Conservation (phyloP, 768 basidiomycete species). For the Boletus huronensis region DNA sequence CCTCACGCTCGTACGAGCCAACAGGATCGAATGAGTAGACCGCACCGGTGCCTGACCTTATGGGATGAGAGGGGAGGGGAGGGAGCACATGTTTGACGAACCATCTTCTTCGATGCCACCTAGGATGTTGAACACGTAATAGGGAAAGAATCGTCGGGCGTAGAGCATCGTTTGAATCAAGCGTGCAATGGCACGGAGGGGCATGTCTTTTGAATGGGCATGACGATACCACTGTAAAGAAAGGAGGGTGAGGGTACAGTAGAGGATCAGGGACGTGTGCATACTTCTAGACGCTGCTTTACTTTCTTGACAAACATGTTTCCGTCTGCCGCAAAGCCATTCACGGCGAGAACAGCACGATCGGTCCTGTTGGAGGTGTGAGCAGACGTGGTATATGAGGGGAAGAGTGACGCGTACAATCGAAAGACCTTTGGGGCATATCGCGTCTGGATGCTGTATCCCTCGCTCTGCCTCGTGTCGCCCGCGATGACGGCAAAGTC, state of each 20-base stretch:
- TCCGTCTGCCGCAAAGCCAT: constrained; percentile 96
- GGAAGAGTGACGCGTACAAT: constrained; percentile 56
- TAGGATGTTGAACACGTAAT: constrained; percentile 95
- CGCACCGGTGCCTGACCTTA: constrained; percentile 74
- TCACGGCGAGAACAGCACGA: constrained; percentile 89
- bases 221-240: constrained; percentile 87
- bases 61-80: constrained; percentile 4
- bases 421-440: constrained; percentile 95
- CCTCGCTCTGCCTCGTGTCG: constrained; percentile 94
- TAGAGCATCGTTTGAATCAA: constrained; percentile 99
- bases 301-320: constrained; percentile 98
- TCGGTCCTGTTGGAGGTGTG: constrained; percentile 60
- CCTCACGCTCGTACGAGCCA: constrained; percentile 95
- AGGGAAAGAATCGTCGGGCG: constrained; percentile 94
- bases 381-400: not conserved
- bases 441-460: constrained; percentile 97
- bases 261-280: constrained; percentile 23
- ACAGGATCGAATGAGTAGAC: constrained; percentile 99
- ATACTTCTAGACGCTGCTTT: constrained; percentile 90
- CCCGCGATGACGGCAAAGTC: constrained; percentile 95
- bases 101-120: constrained; percentile 97
- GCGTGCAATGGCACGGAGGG: constrained; percentile 94
- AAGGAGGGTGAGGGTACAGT: not conserved
- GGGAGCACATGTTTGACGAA: constrained; percentile 37
- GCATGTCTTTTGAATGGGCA: constrained; percentile 96